Percentiles rank a stretch among this genome's conserved stretches.
phyloP scores from a whole-genome alignment of 1,284 basidiomycete genomes.

The Pyrrhoderma noxium region DNA sequence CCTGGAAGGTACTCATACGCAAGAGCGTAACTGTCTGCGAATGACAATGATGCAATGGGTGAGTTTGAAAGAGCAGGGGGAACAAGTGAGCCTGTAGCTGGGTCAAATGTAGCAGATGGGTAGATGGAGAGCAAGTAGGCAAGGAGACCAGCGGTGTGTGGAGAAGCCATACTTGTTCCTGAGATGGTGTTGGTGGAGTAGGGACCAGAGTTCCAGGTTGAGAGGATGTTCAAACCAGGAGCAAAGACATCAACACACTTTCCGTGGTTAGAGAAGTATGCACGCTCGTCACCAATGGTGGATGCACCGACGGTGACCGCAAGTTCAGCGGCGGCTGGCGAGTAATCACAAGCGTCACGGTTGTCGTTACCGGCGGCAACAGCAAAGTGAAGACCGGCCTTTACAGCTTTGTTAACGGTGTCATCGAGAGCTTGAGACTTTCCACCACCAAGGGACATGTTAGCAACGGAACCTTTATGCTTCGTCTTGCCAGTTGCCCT shows the following conservation, averaged over 20 bases:
- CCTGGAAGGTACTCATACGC: constrained; percentile 49
- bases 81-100: constrained; percentile 30
- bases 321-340: constrained; percentile 67
- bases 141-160: constrained; percentile 65
- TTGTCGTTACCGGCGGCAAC: constrained; percentile 85
- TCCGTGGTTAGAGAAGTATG: constrained; percentile 84
- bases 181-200: constrained; percentile 63
- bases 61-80: constrained; percentile 19
- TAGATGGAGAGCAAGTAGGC: constrained; percentile 83
- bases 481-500: constrained; percentile 58
- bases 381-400: constrained; percentile 85
- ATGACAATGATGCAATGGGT: constrained; percentile 23
- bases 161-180: constrained; percentile 67
- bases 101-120: constrained; percentile 55
- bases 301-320: constrained; percentile 87
- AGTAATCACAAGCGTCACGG: constrained; percentile 74
- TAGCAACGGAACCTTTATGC: constrained; percentile 94
- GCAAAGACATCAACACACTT: constrained; percentile 78
- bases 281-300: constrained; percentile 73
- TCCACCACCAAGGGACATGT: constrained; percentile 97
- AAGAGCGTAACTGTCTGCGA: constrained; percentile 41
- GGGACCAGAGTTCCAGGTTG: constrained; percentile 62
- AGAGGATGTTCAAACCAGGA: constrained; percentile 76
- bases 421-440: constrained; percentile 86
- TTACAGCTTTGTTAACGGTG: constrained; percentile 82